A percentile compares a stretch with the other conserved stretches of the same genome.
phyloP scores from a whole-genome alignment of 306 rosid species.

The Abrus precatorius region DNA sequence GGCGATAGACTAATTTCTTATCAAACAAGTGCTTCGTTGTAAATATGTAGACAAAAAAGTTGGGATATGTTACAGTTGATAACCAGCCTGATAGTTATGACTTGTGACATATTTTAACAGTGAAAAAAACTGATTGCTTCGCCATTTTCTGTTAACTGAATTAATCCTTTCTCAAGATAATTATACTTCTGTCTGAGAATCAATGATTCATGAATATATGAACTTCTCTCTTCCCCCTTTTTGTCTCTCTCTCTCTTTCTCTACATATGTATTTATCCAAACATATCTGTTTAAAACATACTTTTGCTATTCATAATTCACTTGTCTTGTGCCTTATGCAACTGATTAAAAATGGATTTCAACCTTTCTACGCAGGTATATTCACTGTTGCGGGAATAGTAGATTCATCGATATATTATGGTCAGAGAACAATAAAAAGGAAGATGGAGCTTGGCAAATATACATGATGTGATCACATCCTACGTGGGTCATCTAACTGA shows the following conservation, averaged over 20 bases:
- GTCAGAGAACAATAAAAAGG: constrained; percentile 75
- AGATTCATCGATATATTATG: constrained; percentile 79
- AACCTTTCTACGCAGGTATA: constrained; percentile 58
- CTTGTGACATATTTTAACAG: background rate
- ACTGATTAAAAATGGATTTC: constrained; percentile 37
- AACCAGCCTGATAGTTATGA: background rate
- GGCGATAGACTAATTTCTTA: background rate
- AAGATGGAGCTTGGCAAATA: constrained; percentile 73
- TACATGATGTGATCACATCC: constrained; percentile 48
- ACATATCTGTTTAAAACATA: background rate
- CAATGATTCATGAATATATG: background rate
- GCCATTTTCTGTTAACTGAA: background rate
- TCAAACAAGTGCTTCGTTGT: background rate
- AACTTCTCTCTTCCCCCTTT: background rate
- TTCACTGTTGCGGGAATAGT: constrained; percentile 85
- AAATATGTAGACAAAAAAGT: background rate
- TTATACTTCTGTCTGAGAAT: constrained; percentile 8
- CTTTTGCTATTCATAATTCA: background rate
- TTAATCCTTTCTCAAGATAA: background rate
- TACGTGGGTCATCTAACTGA: constrained; percentile 32
- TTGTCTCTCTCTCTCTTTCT: too few relatives aligned
- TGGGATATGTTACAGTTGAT: background rate
- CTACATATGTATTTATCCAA: background rate
- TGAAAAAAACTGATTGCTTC: background rate
- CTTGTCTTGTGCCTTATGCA: background rate